Evolutionary conservation across 2,329 filamentous ascomycete species (phyloP), one percentile per base, ranked within the genome.

Genomic region (Verticillium klebahnii): DNA sequence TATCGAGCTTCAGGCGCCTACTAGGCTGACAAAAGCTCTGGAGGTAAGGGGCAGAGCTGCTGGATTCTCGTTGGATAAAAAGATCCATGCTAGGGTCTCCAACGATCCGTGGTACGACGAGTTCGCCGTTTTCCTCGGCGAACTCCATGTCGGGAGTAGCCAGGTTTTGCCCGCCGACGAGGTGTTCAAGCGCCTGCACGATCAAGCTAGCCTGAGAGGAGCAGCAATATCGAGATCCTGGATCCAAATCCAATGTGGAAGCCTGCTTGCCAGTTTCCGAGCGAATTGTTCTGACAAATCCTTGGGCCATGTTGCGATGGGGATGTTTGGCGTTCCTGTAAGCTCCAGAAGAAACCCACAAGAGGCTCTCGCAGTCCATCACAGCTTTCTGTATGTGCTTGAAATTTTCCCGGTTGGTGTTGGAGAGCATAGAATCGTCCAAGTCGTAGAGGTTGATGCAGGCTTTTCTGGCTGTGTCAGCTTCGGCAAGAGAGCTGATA

Each of bases 21-120:
- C 69, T 66, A 12, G 58, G 66, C 60, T 61, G 61, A 59, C 39
- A 64, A 40, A 61, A 59, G 8, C 32, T 12, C 15, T 56, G 54
- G 15, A 56, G 25, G 56, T 69, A 68, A 67, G 54, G 62, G 2
- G 45, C 45, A 2, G 61, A 55, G 0, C 72, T 66, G 3, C 65
- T 67, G 5, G 72, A 60, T 32, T 64, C 66, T 23, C 64, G 63
- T 11, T 34, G 54, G 14, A 34, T 9, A 14, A 60, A 65, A 36
- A 61, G 62, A n/a, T 56, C 32, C 25, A 17, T 60, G 32, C 59
- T 67, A 59, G 73, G 64, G 19, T 66, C 67, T 6, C 61, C 59
- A 40, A 71, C 69, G 1, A 72, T 56, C 3, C 54, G 12, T 11
- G 54, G 54, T 12, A 56, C 54, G 14, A 32, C 12, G 54, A 56